Base-by-base conservation (phyloP, 108 stramenopile species). In the Nitzschia sp. region DNA sequence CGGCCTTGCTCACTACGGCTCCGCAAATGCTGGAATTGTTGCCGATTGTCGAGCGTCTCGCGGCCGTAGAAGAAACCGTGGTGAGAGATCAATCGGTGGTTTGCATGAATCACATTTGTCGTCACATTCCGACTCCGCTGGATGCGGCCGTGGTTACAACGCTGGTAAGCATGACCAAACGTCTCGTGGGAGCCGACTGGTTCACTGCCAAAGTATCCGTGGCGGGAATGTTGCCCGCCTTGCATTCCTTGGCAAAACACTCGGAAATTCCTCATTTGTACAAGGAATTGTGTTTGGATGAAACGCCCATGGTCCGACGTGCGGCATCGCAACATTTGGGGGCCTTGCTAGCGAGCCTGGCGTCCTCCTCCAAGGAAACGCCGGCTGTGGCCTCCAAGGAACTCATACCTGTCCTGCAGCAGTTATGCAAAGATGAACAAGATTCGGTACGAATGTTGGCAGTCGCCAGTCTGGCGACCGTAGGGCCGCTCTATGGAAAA, bases 301-400 rank as follows among this genome's bases (percentile, higher is more conserved):
- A 95, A 71, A 97, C 98, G 9, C 98, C 98, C 66, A 98, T 97
- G 97, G 98, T 99, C 6, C 80, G 97, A 55, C 75, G 97, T 28
- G 88, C 75, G 9, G 98, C 97, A 23, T 85, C 92, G 29, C 71
- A 76, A 25, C 75, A 92, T 77, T 78, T 98, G 64, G 96, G 88
- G 19, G 48, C 61, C 11, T 80, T 93, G 31, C 72, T 91, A 58
- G 59, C 51, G 1, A 58, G 79, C 33, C 48, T 89, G 56, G 49
- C 76, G 66, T 32, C 66, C 48, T n/a, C n/a, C n/a, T n/a, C n/a
- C n/a, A n/a, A n/a, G n/a, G n/a, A n/a, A n/a, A n/a, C n/a, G n/a
- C n/a, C n/a, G n/a, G 47, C 62, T 63, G 69, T 71, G 70, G 51
- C 76, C 47, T 45, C 61, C 15, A 55, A 71, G 15, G 75, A 91